A percentile compares a stretch with the other conserved stretches of the same genome.
phyloP scores from a whole-genome alignment of 208 protist genomes.

The Crithidia bombi region DNA sequence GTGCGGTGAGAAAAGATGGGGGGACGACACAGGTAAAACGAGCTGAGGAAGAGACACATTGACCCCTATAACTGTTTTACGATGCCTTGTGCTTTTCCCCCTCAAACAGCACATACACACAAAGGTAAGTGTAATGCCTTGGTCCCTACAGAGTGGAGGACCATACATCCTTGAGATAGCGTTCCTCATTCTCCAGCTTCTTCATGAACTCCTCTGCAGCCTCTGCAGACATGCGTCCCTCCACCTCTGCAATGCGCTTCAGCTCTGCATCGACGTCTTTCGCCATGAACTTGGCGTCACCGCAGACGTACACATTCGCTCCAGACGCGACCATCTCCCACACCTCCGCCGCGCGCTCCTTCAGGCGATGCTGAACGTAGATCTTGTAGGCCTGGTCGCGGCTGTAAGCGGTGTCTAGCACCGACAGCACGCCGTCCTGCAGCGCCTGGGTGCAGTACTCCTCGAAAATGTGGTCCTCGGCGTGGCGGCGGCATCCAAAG shows the following conservation, averaged over 20 bases:
- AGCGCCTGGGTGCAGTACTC: constrained; percentile 71
- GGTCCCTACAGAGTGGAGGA: constrained; percentile 56
- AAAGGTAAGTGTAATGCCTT: not conserved
- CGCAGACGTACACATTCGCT: constrained; percentile 92
- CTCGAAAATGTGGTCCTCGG: constrained; percentile 87
- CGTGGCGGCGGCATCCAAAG: constrained; percentile 87
- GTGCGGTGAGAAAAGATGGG: too few species aligned
- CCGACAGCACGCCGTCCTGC: constrained; percentile 62
- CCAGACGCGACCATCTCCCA: constrained; percentile 72
- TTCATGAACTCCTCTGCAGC: constrained; percentile 58
- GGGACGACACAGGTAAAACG: too few species aligned
- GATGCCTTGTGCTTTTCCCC: not conserved
- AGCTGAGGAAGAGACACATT: too few species aligned
- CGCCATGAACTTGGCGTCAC: constrained; percentile 92
- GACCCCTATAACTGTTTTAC: too few species aligned
- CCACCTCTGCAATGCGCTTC: constrained; percentile 47
- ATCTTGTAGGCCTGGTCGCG: constrained; percentile 81
- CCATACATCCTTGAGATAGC: constrained; percentile 91
- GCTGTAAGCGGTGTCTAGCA: constrained; percentile 84
- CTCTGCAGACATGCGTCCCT: constrained; percentile 52
- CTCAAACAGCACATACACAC: not conserved
- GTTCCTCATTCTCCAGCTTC: constrained; percentile 60
- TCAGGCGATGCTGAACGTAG: constrained; percentile 93
- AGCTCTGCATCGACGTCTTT: constrained; percentile 86
- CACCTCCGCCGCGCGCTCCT: constrained; percentile 56